Evolutionary conservation across 129 eudicot genomes (phyloP).

Genomic region (Arctium minus): DNA sequence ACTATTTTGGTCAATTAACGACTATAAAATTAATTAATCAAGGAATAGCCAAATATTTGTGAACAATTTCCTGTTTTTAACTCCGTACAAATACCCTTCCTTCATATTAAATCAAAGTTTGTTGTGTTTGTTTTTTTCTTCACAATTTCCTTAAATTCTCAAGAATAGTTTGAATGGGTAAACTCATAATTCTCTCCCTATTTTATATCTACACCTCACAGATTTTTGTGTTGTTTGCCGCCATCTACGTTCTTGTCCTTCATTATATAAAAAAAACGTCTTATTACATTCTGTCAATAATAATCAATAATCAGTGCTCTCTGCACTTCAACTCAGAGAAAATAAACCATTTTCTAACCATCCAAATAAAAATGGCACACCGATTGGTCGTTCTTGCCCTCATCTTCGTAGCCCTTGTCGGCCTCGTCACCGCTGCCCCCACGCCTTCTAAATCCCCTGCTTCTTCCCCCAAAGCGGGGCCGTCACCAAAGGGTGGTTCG

Average conservation of each 20-base stretch:
- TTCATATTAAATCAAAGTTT: neutral
- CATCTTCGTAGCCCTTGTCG: constrained; percentile 36
- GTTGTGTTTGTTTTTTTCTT: neutral
- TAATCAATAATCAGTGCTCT: constrained; percentile 7
- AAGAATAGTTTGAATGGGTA: constrained; percentile 18
- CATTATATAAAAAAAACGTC: constrained; percentile 5
- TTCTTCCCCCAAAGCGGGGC: constrained; percentile 8
- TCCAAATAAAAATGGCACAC: constrained; percentile 48
- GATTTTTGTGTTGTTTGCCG: neutral
- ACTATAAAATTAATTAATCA: too few species aligned
- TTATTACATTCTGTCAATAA: neutral
- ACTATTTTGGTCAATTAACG: too few species aligned
- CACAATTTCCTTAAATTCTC: neutral
- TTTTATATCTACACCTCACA: constrained; percentile 27
- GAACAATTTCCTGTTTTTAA: neutral
- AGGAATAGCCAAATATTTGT: too few species aligned
- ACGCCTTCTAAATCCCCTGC: constrained; percentile 33
- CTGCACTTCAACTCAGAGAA: constrained; percentile 2
- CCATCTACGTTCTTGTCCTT: neutral
- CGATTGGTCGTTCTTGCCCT: constrained; percentile 37
- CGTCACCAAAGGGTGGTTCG: constrained; percentile 10
- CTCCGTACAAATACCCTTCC: neutral
- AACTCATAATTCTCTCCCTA: constrained; percentile 24
- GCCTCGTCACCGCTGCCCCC: constrained; percentile 32
- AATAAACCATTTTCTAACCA: constrained; percentile 1